Evolutionary conservation across 78 protist genomes (phyloP).

Genomic region (Chrysochromulina tobinii): DNA sequence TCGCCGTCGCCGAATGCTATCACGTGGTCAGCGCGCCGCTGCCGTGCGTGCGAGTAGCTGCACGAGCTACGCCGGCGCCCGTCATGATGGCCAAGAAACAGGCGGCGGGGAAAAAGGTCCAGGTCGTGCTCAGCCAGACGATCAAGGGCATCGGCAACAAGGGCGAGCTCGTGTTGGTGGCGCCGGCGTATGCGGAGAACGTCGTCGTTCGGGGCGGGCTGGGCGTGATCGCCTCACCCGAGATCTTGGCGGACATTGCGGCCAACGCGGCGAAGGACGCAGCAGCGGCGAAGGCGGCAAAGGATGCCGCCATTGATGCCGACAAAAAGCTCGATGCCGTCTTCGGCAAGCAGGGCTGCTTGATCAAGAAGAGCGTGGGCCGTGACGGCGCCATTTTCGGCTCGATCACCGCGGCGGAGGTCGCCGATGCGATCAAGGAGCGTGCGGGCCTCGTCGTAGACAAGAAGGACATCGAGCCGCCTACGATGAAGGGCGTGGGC

Average conservation of each 20-base stretch:
- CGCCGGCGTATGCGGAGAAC: not conserved
- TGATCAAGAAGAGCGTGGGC: not conserved
- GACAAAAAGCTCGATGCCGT: not conserved
- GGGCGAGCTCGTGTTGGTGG: conserved; percentile 5
- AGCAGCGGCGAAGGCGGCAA: not conserved
- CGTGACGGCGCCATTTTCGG: not conserved
- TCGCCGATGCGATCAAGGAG: not conserved
- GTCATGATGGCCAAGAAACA: no score
- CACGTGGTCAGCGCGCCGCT: no score
- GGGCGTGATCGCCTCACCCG: not conserved
- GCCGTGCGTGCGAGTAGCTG: no score
- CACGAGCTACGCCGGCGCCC: no score
- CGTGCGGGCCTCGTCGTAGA: not conserved
- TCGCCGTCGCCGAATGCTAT: no score
- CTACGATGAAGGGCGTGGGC: not conserved
- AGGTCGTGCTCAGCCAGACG: not conserved
- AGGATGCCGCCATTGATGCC: not conserved
- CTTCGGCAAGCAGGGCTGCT: not conserved
- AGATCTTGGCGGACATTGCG: not conserved
- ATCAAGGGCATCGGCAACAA: not conserved
- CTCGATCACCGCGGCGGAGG: not conserved
- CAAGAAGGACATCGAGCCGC: not conserved
- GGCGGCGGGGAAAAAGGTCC: not conserved
- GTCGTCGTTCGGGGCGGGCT: not conserved
- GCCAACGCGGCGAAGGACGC: not conserved